Percentiles rank a stretch among this genome's conserved stretches.
Evolutionary conservation across 1,139 yeast genomes (phyloP).

Genomic region (Pichia sp.): DNA sequence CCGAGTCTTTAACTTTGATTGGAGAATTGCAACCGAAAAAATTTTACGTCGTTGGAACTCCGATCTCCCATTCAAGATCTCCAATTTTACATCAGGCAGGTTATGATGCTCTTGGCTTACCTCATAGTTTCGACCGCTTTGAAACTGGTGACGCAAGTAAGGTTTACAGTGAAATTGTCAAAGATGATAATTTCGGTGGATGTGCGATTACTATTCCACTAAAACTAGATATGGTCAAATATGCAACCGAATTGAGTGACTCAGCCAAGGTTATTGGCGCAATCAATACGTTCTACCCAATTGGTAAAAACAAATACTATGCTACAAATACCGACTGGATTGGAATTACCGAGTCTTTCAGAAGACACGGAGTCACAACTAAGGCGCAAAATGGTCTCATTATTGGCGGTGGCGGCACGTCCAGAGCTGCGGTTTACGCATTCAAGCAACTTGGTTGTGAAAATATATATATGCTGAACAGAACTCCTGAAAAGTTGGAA

Average conservation of each 20-base stretch:
- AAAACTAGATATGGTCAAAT: slow-evolving; percentile 70
- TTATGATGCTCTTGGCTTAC: slow-evolving; percentile 67
- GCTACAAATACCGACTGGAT: slow-evolving; percentile 98
- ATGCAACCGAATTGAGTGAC: slow-evolving; percentile 57
- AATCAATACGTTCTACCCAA: slow-evolving; percentile 76
- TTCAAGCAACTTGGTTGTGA: slow-evolving; percentile 72
- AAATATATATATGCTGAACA: slow-evolving; percentile 73
- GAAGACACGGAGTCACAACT: slow-evolving; percentile 47
- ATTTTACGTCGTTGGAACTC: slow-evolving; percentile 77
- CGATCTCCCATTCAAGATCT: slow-evolving; percentile 81
- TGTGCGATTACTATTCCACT: slow-evolving; percentile 89
- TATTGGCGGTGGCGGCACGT: slow-evolving; percentile 96
- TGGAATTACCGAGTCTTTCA: slow-evolving; percentile 73
- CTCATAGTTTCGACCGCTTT: slow-evolving; percentile 63
- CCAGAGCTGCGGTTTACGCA: slow-evolving; percentile 92
- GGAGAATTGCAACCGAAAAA: slow-evolving; percentile 58
- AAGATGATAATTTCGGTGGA: slow-evolving; percentile 66
- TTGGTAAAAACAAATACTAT: slow-evolving; percentile 48
- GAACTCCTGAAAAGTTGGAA: slow-evolving; percentile 64
- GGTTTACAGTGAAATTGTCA: slow-evolving; percentile 45
- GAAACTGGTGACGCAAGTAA: slow-evolving; percentile 63
- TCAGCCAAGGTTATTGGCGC: slow-evolving; percentile 85
- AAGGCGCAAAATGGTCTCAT: slow-evolving; percentile 52
- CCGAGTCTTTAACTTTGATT: slow-evolving; percentile 51
- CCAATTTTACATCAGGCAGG: slow-evolving; percentile 81